Evolutionary conservation across 2,329 filamentous ascomycete genomes (phyloP).

Genomic region (Aspergillus sergii): DNA sequence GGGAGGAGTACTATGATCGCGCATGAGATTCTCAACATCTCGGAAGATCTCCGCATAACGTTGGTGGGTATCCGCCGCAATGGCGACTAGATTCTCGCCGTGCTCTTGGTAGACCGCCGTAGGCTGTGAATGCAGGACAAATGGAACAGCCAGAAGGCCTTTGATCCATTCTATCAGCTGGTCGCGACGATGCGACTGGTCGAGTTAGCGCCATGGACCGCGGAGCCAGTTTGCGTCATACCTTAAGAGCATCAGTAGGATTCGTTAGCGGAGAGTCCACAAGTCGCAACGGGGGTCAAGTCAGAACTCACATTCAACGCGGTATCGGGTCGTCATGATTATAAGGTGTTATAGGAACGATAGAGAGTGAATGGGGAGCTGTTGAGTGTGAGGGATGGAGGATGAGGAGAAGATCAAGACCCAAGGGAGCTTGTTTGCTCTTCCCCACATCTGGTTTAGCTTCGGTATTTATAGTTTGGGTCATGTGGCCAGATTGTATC

Average conservation of each 20-base stretch:
- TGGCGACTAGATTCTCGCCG: conserved; percentile 65
- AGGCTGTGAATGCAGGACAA: conserved; percentile 93
- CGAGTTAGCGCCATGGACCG: background rate
- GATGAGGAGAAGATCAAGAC: background rate
- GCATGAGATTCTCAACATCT: conserved; percentile 88
- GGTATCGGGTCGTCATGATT: conserved; percentile 51
- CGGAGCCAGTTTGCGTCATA: conserved; percentile 27
- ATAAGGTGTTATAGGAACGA: background rate
- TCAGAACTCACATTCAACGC: conserved; percentile 68
- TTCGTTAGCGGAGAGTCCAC: conserved; percentile 18
- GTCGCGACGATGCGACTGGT: conserved; percentile 81
- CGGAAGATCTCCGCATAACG: conserved; percentile 94
- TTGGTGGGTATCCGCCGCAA: conserved; percentile 78
- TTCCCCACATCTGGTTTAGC: conserved; percentile 2
- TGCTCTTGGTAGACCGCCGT: conserved; percentile 78
- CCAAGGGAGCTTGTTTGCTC: background rate
- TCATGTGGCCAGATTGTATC: background rate
- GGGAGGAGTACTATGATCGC: conserved; percentile 75
- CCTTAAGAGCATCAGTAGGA: conserved; percentile 64
- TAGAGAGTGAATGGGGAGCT: background rate
- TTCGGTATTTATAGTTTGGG: background rate
- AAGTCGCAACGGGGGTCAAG: background rate
- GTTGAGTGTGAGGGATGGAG: background rate
- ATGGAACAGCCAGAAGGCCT: conserved; percentile 87
- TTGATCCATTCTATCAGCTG: conserved; percentile 98